Evolutionary conservation across 129 eudicot species (phyloP).

Genomic region (Flaveria brownii): DNA sequence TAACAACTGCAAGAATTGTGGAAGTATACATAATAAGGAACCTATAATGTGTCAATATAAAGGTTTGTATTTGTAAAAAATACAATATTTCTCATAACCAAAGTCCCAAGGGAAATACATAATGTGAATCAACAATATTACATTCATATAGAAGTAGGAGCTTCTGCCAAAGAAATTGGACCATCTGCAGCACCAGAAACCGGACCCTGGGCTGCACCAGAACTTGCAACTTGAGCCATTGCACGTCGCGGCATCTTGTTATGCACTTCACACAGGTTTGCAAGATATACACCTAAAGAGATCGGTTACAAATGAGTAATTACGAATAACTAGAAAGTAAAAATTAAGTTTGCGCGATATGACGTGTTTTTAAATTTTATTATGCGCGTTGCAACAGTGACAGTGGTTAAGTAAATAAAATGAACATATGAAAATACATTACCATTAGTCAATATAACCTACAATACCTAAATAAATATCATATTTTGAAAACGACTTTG

Average conservation of each 20-base stretch:
- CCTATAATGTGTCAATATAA: neutral
- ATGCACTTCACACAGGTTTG: slow-evolving; percentile 42
- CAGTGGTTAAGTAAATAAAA: too few relatives aligned
- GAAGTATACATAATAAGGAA: too few relatives aligned
- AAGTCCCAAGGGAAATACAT: neutral
- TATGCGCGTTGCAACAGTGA: too few relatives aligned
- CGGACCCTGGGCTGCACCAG: slow-evolving; percentile 39
- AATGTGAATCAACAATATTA: neutral
- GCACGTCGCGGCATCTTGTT: slow-evolving; percentile 40
- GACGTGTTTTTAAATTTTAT: too few relatives aligned
- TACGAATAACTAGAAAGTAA: too few relatives aligned
- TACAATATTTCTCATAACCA: neutral
- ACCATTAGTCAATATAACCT: too few relatives aligned
- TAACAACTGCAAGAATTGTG: too few relatives aligned
- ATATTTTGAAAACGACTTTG: too few relatives aligned
- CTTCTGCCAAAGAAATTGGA: slow-evolving; percentile 17
- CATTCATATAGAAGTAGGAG: neutral
- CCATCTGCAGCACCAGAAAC: slow-evolving; percentile 15
- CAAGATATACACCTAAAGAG: slow-evolving; percentile 41
- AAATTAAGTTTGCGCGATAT: too few relatives aligned
- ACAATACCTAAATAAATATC: too few relatives aligned
- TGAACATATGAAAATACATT: too few relatives aligned
- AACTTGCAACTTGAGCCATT: slow-evolving; percentile 36
- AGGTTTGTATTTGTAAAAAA: neutral
- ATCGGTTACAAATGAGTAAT: neutral